Conservation (phyloP, 208 protist species). For the Leishmania lainsoni region DNA sequence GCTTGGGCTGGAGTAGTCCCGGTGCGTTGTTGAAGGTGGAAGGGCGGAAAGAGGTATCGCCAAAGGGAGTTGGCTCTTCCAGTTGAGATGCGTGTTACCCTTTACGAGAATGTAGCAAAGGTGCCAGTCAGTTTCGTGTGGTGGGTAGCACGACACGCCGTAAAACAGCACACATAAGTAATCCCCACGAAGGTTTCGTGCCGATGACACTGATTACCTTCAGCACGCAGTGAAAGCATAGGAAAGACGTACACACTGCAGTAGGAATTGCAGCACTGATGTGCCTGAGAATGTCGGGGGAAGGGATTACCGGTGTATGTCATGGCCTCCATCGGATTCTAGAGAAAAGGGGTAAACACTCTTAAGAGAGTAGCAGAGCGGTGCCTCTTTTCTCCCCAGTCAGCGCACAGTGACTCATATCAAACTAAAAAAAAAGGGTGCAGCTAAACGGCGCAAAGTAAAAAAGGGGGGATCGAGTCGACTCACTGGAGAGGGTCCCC, state of each 20-base stretch:
- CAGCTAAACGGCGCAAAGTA: not conserved
- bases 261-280: not conserved
- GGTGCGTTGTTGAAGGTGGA: not conserved
- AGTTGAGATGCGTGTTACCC: not conserved
- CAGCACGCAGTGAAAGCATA: not conserved
- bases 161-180: too few species aligned
- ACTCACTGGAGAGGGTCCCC: not conserved
- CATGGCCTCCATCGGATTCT: not conserved
- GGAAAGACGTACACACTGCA: not conserved
- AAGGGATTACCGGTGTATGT: not conserved
- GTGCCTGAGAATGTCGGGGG: not conserved
- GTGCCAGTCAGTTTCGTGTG: not conserved
- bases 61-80: not conserved
- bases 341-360: not conserved
- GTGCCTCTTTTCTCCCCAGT: not conserved
- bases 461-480: not conserved
- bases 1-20: not conserved
- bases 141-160: not conserved
- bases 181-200: not conserved
- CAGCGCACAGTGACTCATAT: not conserved
- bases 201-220: not conserved
- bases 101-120: not conserved
- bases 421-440: not conserved
- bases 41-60: not conserved
- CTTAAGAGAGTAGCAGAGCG: not conserved